Evolutionary conservation across 1,139 yeast species (phyloP), one percentile per base, ranked within the genome.

Genomic region (Geotrichum candidum): DNA sequence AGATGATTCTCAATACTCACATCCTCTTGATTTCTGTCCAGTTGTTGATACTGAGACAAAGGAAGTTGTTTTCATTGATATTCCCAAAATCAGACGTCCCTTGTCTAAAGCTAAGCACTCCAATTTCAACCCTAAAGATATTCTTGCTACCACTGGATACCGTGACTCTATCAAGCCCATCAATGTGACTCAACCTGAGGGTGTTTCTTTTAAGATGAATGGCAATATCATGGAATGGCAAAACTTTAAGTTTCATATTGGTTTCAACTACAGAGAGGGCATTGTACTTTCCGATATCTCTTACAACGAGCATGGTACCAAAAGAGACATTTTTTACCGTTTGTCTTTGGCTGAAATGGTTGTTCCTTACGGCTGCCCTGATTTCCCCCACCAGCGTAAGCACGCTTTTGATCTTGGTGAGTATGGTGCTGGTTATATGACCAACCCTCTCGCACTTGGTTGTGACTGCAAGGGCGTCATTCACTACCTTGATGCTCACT

Each of bases 401-500:
- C 95, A 88, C 69, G 95, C 95, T 54, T 84, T 88, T 74, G 95
- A 88, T 76, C 84, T 88, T 69, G 95, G 95, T 72, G 95, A 88
- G 75, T 87, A 87, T 73, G 95, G 95, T 77, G 92, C 91, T 67
- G 95, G 95, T 69, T 84, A 84, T 78, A 85, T 88, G 84, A 85
- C 95, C 59, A 88, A 88, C 75, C 89, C 92, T 52, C 80, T 88
- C 68, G 77, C 88, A 27, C 80, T 88, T 62, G 94, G 94, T 46
- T 88, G 95, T 74, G 95, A 88, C 74, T 88, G 95, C 77, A 87
- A 87, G 73, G 95, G 94, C 70, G 90, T 84, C 56, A 88, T 88
- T 68, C 91, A 88, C 73, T 88, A 88, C 76, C 73, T 88, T 76
- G 92, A 87, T 74, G 92, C 89, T 31, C 85, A 84, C 74, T 85